These are phyloP conservation scores for Penicillium sp. DNA, from an alignment of 2,329 filamentous ascomycete species.

Conservation along the genomic window DNA sequence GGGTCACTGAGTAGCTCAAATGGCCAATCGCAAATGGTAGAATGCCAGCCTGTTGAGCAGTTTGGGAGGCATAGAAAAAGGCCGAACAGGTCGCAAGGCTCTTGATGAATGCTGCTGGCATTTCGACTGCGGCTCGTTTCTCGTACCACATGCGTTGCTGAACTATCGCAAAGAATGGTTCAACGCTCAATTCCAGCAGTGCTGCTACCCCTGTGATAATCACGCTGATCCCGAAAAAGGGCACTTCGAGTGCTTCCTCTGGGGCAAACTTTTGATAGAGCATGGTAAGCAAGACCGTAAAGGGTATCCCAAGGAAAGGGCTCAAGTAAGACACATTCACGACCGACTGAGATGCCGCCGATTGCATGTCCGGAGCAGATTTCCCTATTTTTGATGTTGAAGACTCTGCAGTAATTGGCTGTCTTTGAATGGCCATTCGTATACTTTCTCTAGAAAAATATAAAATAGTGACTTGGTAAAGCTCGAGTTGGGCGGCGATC, in stretches of 20 bases:
- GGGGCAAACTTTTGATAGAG: constrained; percentile 64
- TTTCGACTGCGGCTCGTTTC: constrained; percentile 79
- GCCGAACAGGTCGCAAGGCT: constrained; percentile 73
- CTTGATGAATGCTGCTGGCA: constrained; percentile 73
- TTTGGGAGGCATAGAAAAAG: constrained; percentile 63
- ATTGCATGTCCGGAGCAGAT: constrained; percentile 20
- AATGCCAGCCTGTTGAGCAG: constrained; percentile 64
- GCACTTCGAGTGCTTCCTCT: constrained; percentile 55
- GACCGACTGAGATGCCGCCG: constrained; percentile 63
- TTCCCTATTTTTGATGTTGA: constrained; percentile 11
- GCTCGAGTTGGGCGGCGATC: constrained; percentile 83
- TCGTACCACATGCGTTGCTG: constrained; percentile 80
- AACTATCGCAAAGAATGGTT: constrained; percentile 86
- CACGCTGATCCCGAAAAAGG: constrained; percentile 63
- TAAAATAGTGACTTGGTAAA: constrained; percentile 89
- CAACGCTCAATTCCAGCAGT: constrained; percentile 74
- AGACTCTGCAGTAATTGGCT: constrained; percentile 42
- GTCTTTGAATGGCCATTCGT: constrained; percentile 85
- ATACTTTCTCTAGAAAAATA: constrained; percentile 93
- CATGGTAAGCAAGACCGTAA: constrained; percentile 65
- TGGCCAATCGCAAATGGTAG: constrained; percentile 90
- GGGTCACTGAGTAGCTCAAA: constrained; percentile 67
- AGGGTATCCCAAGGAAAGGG: constrained; percentile 65
- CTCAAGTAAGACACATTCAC: constrained; percentile 88
- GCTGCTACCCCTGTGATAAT: constrained; percentile 58